These are phyloP conservation scores for Populus trichocarpa DNA, from an alignment of 441 rosid genomes.

Conservation along the genomic window DNA sequence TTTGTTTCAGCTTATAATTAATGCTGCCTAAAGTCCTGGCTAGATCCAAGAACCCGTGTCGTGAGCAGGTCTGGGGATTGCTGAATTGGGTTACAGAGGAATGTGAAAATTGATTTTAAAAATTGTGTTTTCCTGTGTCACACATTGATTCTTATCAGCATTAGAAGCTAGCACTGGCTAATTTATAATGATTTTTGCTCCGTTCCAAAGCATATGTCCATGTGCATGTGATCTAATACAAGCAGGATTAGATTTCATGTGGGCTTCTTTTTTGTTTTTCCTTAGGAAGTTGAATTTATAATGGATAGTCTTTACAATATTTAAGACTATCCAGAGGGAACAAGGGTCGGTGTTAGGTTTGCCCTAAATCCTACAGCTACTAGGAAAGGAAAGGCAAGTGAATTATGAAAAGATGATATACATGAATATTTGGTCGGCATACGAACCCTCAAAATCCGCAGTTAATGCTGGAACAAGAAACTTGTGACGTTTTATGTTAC, in stretches of 20 bases:
- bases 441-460: neutral
- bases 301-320: neutral
- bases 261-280: constrained; percentile 18
- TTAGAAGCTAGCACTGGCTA: constrained; percentile 14
- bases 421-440: neutral
- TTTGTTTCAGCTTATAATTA: neutral
- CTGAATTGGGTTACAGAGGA: constrained; percentile 7
- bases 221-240: constrained; percentile 43
- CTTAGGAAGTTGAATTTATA: constrained; percentile 20
- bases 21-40: constrained; percentile 6
- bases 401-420: neutral
- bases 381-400: neutral
- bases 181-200: constrained; percentile 15
- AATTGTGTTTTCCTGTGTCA: neutral
- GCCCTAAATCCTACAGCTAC: neutral
- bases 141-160: constrained; percentile 13
- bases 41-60: constrained; percentile 24
- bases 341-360: constrained; percentile 11
- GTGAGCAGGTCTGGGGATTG: constrained; percentile 15
- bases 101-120: constrained; percentile 17
- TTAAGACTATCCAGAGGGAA: neutral
- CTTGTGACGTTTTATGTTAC: neutral
- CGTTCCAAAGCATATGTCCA: constrained; percentile 27
- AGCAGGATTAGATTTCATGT: constrained; percentile 58
- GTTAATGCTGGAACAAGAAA: neutral